Base-by-base conservation (phyloP, 2,329 filamentous ascomycete genomes). In the Hypoxylon sp. region DNA sequence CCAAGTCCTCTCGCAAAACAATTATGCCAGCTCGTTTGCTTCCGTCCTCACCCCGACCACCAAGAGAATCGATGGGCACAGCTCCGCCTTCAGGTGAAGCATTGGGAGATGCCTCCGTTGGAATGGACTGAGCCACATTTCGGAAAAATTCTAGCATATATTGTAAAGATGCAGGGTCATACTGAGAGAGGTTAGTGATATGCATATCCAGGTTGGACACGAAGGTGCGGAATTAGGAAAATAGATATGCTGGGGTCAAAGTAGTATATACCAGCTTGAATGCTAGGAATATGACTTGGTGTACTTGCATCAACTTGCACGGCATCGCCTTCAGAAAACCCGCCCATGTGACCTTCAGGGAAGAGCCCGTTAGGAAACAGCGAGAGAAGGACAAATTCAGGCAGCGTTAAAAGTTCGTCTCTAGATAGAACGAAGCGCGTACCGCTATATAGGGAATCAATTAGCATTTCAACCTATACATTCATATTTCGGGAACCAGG, bases 91-190 rank as follows among this genome's bases (percentile, higher is more conserved):
- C 88, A 66, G 87, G 85, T 1, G 87, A 87, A 34, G 86, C 81
- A 59, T 85, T 87, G 32, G 90, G 87, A 54, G 91, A 92, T 28
- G 86, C 81, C 67, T 92, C 88, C 43, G 87, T 85, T 8, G 92
- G 93, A 70, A 99, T 98, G n/a, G 94, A 95, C 79, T 97, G 93
- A 56, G 95, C 95, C 67, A 99, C 94, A 70, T 90, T 89, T 68
- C 95, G 91, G 83, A 99, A 99, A 80, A 99, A 99, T 73, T 97
- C 94, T 68, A 99, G 87, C 95, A 99, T 99, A 81, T 98, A 99
- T 80, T 98, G 93, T 57, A 99, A 87, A 49, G 94, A 98, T 55
- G 90, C 89, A 22, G 95, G 94, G 79, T 99, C 95, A 81, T 98
- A 99, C 95, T 99, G 68, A 62, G 71, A 70, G 69, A 75, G 67